These are phyloP conservation scores for Exutisphaerella laricina DNA, from an alignment of 2,329 filamentous ascomycete genomes.

Conservation along the genomic window DNA sequence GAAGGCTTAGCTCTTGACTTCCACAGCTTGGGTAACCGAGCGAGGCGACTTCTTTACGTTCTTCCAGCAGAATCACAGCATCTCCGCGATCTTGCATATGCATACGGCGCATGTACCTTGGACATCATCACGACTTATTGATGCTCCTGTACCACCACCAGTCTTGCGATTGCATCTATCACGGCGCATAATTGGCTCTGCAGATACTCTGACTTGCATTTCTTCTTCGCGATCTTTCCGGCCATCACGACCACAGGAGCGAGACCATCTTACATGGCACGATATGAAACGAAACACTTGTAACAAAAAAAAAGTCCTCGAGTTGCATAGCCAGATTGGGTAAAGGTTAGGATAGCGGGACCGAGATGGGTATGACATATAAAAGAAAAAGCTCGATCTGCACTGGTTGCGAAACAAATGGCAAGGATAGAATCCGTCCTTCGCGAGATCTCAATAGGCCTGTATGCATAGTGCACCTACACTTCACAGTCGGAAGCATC, in stretches of 20 bases:
- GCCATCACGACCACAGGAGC: slow-evolving; percentile 6
- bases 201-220: slow-evolving; percentile 7
- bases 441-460: background rate
- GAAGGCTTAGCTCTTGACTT: slow-evolving; percentile 9
- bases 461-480: slow-evolving; percentile 7
- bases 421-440: background rate
- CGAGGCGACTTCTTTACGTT: background rate
- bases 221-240: background rate
- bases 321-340: slow-evolving; percentile 9
- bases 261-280: slow-evolving; percentile 5
- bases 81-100: slow-evolving; percentile 7
- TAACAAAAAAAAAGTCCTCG: slow-evolving; percentile 10
- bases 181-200: slow-evolving; percentile 9
- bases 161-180: slow-evolving; percentile 8
- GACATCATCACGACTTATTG: slow-evolving; percentile 7
- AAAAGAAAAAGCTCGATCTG: background rate
- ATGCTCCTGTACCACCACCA: slow-evolving; percentile 13
- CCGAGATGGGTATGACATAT: background rate
- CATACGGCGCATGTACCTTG: slow-evolving; percentile 7
- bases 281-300: slow-evolving; percentile 9
- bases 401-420: slow-evolving; percentile 6
- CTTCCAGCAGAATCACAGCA: slow-evolving; percentile 6
- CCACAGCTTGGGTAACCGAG: slow-evolving; percentile 7
- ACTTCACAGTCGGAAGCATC: background rate
- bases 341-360: background rate